phyloP scores from a whole-genome alignment of 306 rosid genomes.

The Ormosia emarginata region DNA sequence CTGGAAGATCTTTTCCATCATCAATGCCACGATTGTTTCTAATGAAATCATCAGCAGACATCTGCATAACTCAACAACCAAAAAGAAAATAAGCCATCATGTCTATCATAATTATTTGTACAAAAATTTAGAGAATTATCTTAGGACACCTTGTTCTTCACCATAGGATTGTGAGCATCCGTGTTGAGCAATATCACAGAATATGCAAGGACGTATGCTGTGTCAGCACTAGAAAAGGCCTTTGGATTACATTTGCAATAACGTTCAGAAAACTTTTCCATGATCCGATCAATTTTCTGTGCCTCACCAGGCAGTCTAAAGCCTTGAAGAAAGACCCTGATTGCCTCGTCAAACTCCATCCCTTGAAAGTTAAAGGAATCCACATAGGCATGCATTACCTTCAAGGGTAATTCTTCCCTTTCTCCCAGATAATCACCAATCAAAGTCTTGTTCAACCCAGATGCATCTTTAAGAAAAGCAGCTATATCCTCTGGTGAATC shows the following conservation, averaged over 20 bases:
- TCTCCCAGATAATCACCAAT: constrained; percentile 98
- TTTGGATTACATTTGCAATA: constrained; percentile 93
- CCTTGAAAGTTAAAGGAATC: constrained; percentile 93
- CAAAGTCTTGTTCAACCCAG: constrained; percentile 86
- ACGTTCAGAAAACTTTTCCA: constrained; percentile 98
- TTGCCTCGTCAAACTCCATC: constrained; percentile 95
- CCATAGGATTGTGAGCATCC: constrained; percentile 95
- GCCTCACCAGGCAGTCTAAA: constrained; percentile 99
- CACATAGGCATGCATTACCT: constrained; percentile 96
- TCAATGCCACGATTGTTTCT: constrained; percentile 98
- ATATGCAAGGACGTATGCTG: constrained; percentile 97
- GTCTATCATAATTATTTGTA: constrained; percentile 23
- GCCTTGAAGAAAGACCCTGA: constrained; percentile 87
- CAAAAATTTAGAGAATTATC: constrained; percentile 11
- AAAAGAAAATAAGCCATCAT: constrained; percentile 11
- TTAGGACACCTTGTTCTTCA: constrained; percentile 82
- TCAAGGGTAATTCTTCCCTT: constrained; percentile 88
- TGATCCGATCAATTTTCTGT: constrained; percentile 93
- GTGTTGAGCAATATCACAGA: constrained; percentile 98
- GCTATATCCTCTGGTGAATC: constrained; percentile 93
- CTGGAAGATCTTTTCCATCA: constrained; percentile 96
- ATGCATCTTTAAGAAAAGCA: constrained; percentile 90
- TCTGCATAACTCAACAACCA: constrained; percentile 57
- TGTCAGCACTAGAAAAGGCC: constrained; percentile 95
- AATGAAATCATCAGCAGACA: constrained; percentile 98